These are phyloP conservation scores for Chytriomyces sp. DNA, from an alignment of 192 early-diverging fungal genomes.

Conservation along the genomic window DNA sequence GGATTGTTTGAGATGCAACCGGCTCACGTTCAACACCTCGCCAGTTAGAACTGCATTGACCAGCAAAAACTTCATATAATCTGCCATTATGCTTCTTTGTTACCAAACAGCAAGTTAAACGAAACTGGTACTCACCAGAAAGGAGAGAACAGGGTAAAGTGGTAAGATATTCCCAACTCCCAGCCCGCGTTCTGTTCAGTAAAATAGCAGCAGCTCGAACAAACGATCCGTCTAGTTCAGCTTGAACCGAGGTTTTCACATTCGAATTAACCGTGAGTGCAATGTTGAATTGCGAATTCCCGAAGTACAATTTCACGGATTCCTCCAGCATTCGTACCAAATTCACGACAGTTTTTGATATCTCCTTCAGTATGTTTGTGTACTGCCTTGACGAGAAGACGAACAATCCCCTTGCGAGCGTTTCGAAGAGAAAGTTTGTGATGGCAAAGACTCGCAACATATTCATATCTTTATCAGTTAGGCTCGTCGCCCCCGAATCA, in stretches of 20 bases:
- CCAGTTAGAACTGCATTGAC: constrained; percentile 20
- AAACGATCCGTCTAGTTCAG: constrained; percentile 33
- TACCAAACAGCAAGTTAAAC: neutral
- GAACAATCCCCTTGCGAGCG: constrained; percentile 23
- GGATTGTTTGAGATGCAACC: neutral
- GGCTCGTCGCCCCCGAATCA: neutral
- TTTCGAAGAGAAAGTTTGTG: constrained; percentile 23
- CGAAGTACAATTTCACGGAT: neutral
- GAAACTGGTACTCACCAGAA: constrained; percentile 12
- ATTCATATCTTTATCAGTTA: neutral
- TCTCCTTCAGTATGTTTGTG: constrained; percentile 12
- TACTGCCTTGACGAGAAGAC: constrained; percentile 23
- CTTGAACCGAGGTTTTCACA: constrained; percentile 24
- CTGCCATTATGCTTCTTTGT: neutral
- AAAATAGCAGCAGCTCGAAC: constrained; percentile 27
- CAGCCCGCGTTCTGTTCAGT: constrained; percentile 20
- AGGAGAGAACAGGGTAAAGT: constrained; percentile 21
- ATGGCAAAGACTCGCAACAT: constrained; percentile 27
- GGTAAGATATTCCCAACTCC: constrained; percentile 27
- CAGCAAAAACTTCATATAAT: constrained; percentile 27
- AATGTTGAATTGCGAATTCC: neutral
- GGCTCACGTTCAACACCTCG: neutral
- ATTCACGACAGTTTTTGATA: constrained; percentile 21
- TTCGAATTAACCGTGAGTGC: neutral
- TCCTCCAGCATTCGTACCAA: constrained; percentile 18